These are phyloP conservation scores for Tetracladium marchalianum DNA, from an alignment of 495 filamentous ascomycete species.

Conservation along the genomic window DNA sequence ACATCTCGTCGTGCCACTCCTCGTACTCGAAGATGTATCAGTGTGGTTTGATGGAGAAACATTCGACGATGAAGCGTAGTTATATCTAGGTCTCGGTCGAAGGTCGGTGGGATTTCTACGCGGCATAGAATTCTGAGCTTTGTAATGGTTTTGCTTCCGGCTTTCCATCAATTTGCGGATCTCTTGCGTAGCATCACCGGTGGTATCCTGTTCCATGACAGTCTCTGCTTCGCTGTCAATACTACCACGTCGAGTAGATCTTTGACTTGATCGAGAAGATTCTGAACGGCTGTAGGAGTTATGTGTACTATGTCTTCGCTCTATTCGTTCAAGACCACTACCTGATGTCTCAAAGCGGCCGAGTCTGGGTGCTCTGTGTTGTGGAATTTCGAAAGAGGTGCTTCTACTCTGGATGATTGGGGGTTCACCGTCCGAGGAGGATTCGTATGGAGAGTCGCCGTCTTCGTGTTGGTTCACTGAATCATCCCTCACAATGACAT, in stretches of 20 bases:
- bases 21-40: conserved; percentile 57
- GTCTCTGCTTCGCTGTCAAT: conserved; percentile 49
- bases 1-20: conserved; percentile 55
- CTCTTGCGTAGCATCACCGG: conserved; percentile 47
- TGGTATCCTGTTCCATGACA: conserved; percentile 34
- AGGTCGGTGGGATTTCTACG: conserved; percentile 7
- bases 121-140: conserved; percentile 7
- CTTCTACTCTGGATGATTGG: conserved; percentile 55
- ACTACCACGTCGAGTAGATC: conserved; percentile 16
- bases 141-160: conserved; percentile 37
- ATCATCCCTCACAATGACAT: conserved; percentile 41
- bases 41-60: conserved; percentile 58
- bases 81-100: conserved; percentile 9
- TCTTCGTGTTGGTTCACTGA: conserved; percentile 3
- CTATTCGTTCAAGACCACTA: neutral
- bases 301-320: conserved; percentile 7
- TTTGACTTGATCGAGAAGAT: conserved; percentile 12
- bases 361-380: conserved; percentile 12
- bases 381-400: conserved; percentile 48
- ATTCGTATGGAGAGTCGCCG: conserved; percentile 21
- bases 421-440: conserved; percentile 56
- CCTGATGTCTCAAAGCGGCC: conserved; percentile 13
- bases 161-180: conserved; percentile 64
- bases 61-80: conserved; percentile 20
- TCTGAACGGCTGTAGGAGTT: conserved; percentile 17